Evolutionary conservation across 768 basidiomycete genomes (phyloP), one percentile per base, ranked within the genome.

Genomic region (Pleurotus djamor): DNA sequence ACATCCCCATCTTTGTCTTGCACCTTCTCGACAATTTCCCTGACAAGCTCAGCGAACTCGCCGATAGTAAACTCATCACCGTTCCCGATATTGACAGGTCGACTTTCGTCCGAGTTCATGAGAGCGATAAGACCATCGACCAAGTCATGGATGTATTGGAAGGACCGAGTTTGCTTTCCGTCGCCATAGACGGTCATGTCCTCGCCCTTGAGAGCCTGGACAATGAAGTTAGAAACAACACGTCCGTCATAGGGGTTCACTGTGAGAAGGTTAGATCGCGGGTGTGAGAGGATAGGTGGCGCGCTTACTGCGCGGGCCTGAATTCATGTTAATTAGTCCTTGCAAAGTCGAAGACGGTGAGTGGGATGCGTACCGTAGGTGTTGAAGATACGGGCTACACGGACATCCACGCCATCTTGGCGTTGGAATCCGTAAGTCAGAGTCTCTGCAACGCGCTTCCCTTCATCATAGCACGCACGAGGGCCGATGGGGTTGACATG

Each of bases 381-480:
- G 72, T 99, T 99, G 83, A 99, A 99, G 67, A 99, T 99, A 64
- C 97, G 92, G 2, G 96, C 96, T 44, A 99, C 96, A 58, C 96
- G 89, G 56, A 98, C 93, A 65, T 98, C 92, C 61, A 99, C 96
- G 58, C 88, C 87, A 69, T 98, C 94, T 72, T 97, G 97, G 60
- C 91, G 83, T 64, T 92, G 90, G 81, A 91, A 98, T 43, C 96
- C 96, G 68, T 98, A 99, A 5, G 96, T 96, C 64, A 99, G 75
- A 14, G 96, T 97, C 77, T 99, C 97, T 43, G 97, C 96, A 41
- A 98, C 96, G 66, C 97, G 94, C 78, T 99, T 99, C 51, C 97
- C 97, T 76, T 99, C 97, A 69, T 99, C 97, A 70, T 99, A 99
- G 75, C 97, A 99, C n/a, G 96, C 96, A 62, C 97, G 92, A 60